A percentile compares a stretch with the other conserved stretches of the same genome.
Conservation (phyloP, 2,329 filamentous ascomycete genomes). For the Hawksworthiomyces lignivorus region DNA sequence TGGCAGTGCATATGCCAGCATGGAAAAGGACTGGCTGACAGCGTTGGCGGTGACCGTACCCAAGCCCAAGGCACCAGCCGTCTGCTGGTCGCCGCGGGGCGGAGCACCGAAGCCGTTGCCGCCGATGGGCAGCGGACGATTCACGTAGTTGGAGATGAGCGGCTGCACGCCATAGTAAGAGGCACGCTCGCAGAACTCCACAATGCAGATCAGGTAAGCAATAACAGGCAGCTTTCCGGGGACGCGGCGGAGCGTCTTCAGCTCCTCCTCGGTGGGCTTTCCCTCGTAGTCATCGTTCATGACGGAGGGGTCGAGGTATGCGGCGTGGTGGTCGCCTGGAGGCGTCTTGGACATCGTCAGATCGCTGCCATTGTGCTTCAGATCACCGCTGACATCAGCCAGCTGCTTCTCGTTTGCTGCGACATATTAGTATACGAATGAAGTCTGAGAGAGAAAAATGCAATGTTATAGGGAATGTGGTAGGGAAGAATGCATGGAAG, state of each 20-base stretch:
- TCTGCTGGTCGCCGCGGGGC: conserved; percentile 31
- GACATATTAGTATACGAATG: not conserved
- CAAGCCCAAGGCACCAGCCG: conserved; percentile 51
- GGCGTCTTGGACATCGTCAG: conserved; percentile 7
- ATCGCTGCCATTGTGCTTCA: not conserved
- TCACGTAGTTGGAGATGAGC: conserved; percentile 61
- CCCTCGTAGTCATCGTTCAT: conserved; percentile 24
- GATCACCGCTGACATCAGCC: not conserved
- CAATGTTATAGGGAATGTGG: too few relatives aligned
- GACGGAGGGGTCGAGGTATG: conserved; percentile 9
- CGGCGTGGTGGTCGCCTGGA: conserved; percentile 6
- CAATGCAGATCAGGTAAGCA: conserved; percentile 62
- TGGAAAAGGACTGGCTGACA: conserved; percentile 45
- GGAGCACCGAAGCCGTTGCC: conserved; percentile 41
- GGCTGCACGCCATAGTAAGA: conserved; percentile 68
- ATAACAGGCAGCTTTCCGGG: conserved; percentile 57
- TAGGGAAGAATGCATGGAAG: too few relatives aligned
- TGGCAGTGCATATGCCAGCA: conserved; percentile 51
- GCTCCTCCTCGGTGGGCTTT: conserved; percentile 56
- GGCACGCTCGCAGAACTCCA: conserved; percentile 70
- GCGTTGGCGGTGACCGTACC: conserved; percentile 47
- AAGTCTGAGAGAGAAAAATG: not conserved
- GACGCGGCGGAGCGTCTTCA: conserved; percentile 53
- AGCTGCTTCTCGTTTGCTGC: conserved; percentile 9
- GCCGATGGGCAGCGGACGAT: conserved; percentile 45